These are phyloP conservation scores for Sugiyamaella japonica DNA, from an alignment of 1,139 yeast genomes.

Conservation along the genomic window DNA sequence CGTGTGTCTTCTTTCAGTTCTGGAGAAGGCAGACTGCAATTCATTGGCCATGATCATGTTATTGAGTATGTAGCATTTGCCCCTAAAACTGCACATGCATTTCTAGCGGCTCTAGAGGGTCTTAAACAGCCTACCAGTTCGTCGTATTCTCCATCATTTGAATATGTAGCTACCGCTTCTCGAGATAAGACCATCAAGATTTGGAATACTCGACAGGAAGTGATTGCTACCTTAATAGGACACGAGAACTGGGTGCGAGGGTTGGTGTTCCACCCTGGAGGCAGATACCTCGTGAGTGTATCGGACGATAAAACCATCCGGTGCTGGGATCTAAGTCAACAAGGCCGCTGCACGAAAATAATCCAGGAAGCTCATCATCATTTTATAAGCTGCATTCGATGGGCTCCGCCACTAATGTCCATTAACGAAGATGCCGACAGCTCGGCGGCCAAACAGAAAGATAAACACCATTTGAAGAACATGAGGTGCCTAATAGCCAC, in stretches of 20 bases:
- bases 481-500: constrained; percentile 57
- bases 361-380: constrained; percentile 65
- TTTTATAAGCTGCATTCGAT: constrained; percentile 63
- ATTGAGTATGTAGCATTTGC: constrained; percentile 72
- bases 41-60: constrained; percentile 82
- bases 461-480: constrained; percentile 21
- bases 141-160: constrained; percentile 31
- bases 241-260: constrained; percentile 89
- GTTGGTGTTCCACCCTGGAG: constrained; percentile 71
- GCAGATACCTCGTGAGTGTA: constrained; percentile 66
- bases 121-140: constrained; percentile 31
- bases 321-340: constrained; percentile 73
- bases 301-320: constrained; percentile 78
- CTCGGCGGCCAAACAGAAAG: constrained; percentile 4
- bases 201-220: constrained; percentile 75
- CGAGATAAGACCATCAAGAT: constrained; percentile 74
- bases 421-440: constrained; percentile 22
- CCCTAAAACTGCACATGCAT: constrained; percentile 53
- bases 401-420: constrained; percentile 48
- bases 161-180: constrained; percentile 68
- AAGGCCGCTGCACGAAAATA: constrained; percentile 53
- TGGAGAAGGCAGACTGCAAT: constrained; percentile 66
- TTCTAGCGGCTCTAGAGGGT: constrained; percentile 52
- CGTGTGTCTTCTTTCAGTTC: constrained; percentile 61
- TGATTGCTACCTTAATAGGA: constrained; percentile 58